phyloP scores from a whole-genome alignment of 2,329 filamentous ascomycete species.

The Curvularia sp. region DNA sequence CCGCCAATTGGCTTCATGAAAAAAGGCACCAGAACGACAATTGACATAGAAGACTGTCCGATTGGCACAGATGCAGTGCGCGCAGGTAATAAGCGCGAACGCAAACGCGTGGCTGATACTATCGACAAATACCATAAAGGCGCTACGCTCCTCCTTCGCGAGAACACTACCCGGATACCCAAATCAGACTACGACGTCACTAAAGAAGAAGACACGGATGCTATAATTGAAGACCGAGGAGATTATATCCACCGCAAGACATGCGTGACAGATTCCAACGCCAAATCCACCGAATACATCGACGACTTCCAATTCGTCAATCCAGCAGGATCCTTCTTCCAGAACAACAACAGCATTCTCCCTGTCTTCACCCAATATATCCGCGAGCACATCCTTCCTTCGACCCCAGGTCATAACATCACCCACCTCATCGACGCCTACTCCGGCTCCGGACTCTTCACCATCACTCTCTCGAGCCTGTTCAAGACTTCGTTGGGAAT shows the following conservation, averaged over 20 bases:
- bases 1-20: conserved; percentile 90
- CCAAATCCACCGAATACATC: conserved; percentile 85
- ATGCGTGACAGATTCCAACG: conserved; percentile 87
- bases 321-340: conserved; percentile 94
- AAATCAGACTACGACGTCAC: conserved; percentile 51
- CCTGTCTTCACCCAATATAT: conserved; percentile 86
- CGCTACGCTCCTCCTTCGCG: conserved; percentile 86
- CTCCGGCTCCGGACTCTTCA: conserved; percentile 96
- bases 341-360: conserved; percentile 99
- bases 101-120: conserved; percentile 75
- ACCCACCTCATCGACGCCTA: conserved; percentile 96
- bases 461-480: conserved; percentile 84
- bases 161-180: conserved; percentile 75
- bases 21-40: conserved; percentile 78
- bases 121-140: conserved; percentile 77
- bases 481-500: conserved; percentile 86
- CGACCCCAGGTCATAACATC: conserved; percentile 54
- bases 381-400: conserved; percentile 75
- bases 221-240: conserved; percentile 63
- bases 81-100: conserved; percentile 78
- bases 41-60: conserved; percentile 97
- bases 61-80: conserved; percentile 89
- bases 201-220: conserved; percentile 46
- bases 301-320: conserved; percentile 86
- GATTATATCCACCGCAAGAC: conserved; percentile 78